Base-by-base conservation (phyloP, 2,329 filamentous ascomycete species). In the Exophiala sideris region DNA sequence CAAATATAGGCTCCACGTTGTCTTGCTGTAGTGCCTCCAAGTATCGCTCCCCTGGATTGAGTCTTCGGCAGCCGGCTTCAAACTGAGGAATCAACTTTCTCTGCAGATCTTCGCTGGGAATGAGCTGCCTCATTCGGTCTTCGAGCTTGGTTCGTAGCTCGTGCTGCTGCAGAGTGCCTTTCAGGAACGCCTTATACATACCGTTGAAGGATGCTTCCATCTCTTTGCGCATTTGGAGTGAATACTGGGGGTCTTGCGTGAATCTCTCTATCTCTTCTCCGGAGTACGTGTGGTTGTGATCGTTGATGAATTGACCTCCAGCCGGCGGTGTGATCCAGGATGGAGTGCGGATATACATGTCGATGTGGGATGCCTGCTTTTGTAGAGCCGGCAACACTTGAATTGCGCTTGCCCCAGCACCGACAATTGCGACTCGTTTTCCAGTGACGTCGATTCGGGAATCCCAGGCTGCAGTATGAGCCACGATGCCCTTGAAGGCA, bases 371-470 rank as follows among this genome's bases (percentile, higher is more conserved):
- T 7, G 48, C 48, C 18, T 34, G 12, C n/a, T 45, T 45, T 21
- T 46, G 46, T 36, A 50, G 52, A 38, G 38, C 32, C 16, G 45
- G 54, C 9, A 54, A 8, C 5, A 50, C 35, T 32, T 57, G 54
- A 32, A 57, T 54, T 8, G 50, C 54, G 9, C 34, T 57, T n/a
- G 48, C 45, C 11, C 54, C 54, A 18, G 41, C 45, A 14, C 54
- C 54, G 29, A 57, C 39, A 3, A 57, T 47, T 4, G 44, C 54
- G 5, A 57, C 40, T 16, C 50, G 20, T 36, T 66, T 65, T 9
- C 49, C 56, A 1, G 10, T 41, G 20, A 56, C 45, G 48, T 71
- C 65, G 38, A 63, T 16, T 69, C 77, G 14, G 65, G 65, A 14
- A 67, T 45, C 21, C 68, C 66, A 68, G 10, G 39, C 48, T 8